Evolutionary conservation across 768 basidiomycete species (phyloP), one percentile per base, ranked within the genome.

Genomic region (Kwoniella botswanensis): DNA sequence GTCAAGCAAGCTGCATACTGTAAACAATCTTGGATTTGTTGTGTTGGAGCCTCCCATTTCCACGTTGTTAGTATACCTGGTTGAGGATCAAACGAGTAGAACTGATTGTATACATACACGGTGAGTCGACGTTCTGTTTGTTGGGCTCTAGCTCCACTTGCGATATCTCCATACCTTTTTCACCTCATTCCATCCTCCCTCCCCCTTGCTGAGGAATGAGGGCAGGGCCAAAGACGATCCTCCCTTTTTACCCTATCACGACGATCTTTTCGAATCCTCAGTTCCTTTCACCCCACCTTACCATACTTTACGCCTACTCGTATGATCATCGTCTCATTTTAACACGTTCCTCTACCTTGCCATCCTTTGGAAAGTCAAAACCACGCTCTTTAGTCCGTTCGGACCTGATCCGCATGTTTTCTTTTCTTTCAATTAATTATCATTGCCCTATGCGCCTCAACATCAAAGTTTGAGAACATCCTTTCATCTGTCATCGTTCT

Each of bases 351-450:
- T 35, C 6, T 35, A 35, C 35, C 18, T 7, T 6, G 1, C 17
- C 59, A n/a, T 61, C 59, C 59, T 61, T 61, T 61, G 59, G n/a
- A 50, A 13, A 13, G 12, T 18, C 12, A 11, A 15, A 26, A 59
- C n/a, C 10, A 59, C 13, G 13, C 35, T 61, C 3, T 2, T 29
- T 6, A 1, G 18, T 17, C 4, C 26, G 13, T 43, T 24, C 59
- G 59, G 59, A 61, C 59, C 59, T 61, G 43, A 61, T 46, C 59
- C 59, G 59, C 59, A 61, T 9, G 59, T 61, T 18, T 17, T 21
- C 26, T 58, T 17, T 58, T 58, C 22, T 24, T 1, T 58, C 15
- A 58, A 29, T 24, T 9, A 21, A 55, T 9, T 9, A 55, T 9
- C 54, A 55, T 21, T 50, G 18, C 46, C 13, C 46, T 15, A 6